Evolutionary conservation across 2,329 filamentous ascomycete species (phyloP), one percentile per base, ranked within the genome.

Genomic region (Colletotrichum limetticola): DNA sequence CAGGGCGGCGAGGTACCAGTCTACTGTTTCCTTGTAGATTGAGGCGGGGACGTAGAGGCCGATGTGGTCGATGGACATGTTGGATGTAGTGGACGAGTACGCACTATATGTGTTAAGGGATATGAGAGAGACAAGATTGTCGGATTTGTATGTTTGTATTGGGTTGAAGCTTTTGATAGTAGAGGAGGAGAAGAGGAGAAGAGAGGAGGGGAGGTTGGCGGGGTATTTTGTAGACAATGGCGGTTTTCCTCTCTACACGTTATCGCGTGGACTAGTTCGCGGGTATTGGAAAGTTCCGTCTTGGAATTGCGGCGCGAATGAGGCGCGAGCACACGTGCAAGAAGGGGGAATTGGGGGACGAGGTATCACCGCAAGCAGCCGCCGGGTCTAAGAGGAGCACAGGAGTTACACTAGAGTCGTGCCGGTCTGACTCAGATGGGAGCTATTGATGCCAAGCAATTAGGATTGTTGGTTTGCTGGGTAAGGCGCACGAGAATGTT

Each of bases 1-100:
- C 24, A 85, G 80, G 32, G 79, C 80, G 9, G 76, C 76, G 42
- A 79, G 75, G 76, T 85, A 85, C 71, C 82, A 81, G 8, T 74
- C 74, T 2, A 84, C 76, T 53, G 76, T 68, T 28, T 79, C 74
- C 65, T 78, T 69, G 77, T 80, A 77, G 46, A 77, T 75, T 55
- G 74, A 76, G 62, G 77, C 72, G 61, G 82, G 76, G 63, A 82
- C 76, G 24, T 65, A 68, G 71, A 84, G 74, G 64, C 78, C 76
- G 53, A 79, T 77, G 77, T 84, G 83, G 57, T 82, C 79, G 73
- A 84, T 81, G 37, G 79, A 74, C 81, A 83, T 84, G 70, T 53
- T 79, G 46, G 19, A 6, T 5, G 24, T 32, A 2, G 9, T 46
- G 62, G 12, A 11, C 12, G 19, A 11, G 12, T 42, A 35, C 24